Conservation (phyloP, 805 yeast genomes). For the Pichia occidentalis region DNA sequence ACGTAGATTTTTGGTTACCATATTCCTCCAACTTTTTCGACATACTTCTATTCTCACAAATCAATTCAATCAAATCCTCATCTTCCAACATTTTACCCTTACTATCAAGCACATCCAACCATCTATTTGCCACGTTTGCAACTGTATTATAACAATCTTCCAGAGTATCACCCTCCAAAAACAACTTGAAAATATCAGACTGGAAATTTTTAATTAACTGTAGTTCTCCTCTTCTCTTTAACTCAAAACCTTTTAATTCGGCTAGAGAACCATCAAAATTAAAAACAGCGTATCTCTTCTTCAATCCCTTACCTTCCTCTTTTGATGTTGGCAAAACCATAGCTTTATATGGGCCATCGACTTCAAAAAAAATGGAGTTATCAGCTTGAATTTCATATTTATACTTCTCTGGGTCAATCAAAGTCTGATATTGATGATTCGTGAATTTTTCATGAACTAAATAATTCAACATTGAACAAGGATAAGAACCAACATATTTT, state of each 20-base stretch:
- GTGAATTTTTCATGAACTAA: conserved; percentile 87
- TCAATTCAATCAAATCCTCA: conserved; percentile 86
- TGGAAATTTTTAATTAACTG: conserved; percentile 92
- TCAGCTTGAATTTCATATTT: conserved; percentile 77
- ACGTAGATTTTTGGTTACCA: conserved; percentile 84
- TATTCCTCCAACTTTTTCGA: conserved; percentile 86
- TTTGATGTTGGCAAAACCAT: conserved; percentile 96
- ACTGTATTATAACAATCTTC: conserved; percentile 82
- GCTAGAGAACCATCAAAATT: conserved; percentile 91
- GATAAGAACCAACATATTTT: conserved; percentile 72
- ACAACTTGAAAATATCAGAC: conserved; percentile 85
- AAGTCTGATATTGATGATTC: conserved; percentile 87
- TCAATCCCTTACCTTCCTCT: conserved; percentile 95
- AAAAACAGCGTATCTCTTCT: conserved; percentile 95
- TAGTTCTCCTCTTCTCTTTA: conserved; percentile 94
- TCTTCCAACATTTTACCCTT: conserved; percentile 84
- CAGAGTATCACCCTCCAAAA: conserved; percentile 75
- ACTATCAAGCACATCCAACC: conserved; percentile 90
- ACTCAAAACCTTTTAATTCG: conserved; percentile 92
- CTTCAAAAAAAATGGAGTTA: conserved; percentile 94
- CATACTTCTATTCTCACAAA: conserved; percentile 96
- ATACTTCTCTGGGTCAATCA: conserved; percentile 60
- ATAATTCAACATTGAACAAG: conserved; percentile 93
- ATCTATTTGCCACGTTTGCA: conserved; percentile 86
- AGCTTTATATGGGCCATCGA: conserved; percentile 97